Percentiles rank a stretch among this genome's conserved stretches.
These are phyloP conservation scores for Trametes pubescens DNA, from an alignment of 1,284 basidiomycete species.

Conservation along the genomic window DNA sequence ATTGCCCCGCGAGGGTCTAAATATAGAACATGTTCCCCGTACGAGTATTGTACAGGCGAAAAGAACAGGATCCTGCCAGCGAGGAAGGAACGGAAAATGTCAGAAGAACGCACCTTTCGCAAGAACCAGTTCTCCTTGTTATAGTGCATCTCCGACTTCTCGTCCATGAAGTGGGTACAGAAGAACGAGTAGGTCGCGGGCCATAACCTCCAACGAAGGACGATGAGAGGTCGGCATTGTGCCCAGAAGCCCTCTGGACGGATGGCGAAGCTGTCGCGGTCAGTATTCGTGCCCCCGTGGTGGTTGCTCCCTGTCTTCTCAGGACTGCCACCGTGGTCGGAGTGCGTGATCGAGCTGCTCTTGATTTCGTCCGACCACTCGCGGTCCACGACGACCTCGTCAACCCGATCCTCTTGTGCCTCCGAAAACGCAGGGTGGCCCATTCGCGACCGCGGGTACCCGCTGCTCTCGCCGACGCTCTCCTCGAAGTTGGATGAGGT, in stretches of 20 bases:
- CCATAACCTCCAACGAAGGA: constrained; percentile 52
- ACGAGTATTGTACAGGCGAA: too few relatives aligned
- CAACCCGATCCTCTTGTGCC: constrained; percentile 53
- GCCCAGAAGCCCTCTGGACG: constrained; percentile 45
- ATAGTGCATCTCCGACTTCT: constrained; percentile 67
- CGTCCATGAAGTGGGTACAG: constrained; percentile 61
- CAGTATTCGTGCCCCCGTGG: constrained; percentile 44
- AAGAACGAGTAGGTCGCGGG: constrained; percentile 59
- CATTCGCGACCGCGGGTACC: constrained; percentile 32
- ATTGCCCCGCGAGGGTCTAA: background rate
- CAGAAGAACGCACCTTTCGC: constrained; percentile 48
- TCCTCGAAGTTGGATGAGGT: constrained; percentile 49
- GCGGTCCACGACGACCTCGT: constrained; percentile 78
- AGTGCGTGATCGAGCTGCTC: constrained; percentile 54
- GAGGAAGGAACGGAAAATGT: background rate
- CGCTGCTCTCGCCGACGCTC: constrained; percentile 52
- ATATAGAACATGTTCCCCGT: background rate
- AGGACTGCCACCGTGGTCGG: constrained; percentile 56
- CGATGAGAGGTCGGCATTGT: constrained; percentile 39
- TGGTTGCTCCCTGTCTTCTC: constrained; percentile 54
- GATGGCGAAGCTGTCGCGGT: constrained; percentile 42
- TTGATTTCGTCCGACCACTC: constrained; percentile 67
- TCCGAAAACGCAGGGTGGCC: constrained; percentile 36
- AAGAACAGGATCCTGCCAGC: too few relatives aligned
- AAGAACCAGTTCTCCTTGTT: constrained; percentile 59